phyloP scores from a whole-genome alignment of 2,329 filamentous ascomycete genomes.

The Hypoxylon sp. region DNA sequence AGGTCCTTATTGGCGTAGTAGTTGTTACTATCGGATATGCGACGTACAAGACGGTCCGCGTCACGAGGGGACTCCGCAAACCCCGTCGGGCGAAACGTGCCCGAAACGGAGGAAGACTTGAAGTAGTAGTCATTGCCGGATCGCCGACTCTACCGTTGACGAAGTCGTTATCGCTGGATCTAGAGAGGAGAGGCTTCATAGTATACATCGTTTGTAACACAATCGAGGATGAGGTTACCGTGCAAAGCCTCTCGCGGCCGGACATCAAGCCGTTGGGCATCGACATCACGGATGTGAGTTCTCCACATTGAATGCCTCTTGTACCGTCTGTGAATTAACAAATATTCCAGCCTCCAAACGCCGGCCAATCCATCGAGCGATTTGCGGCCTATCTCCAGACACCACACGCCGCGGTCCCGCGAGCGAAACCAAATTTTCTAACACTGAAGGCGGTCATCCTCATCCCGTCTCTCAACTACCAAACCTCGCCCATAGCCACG shows the following conservation, averaged over 20 bases:
- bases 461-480: conserved; percentile 85
- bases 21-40: conserved; percentile 79
- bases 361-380: conserved; percentile 77
- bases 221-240: conserved; percentile 85
- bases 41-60: conserved; percentile 67
- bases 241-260: conserved; percentile 81
- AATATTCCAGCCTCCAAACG: conserved; percentile 72
- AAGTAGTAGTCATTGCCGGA: conserved; percentile 91
- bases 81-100: conserved; percentile 83
- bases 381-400: conserved; percentile 80
- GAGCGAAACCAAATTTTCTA: conserved; percentile 81
- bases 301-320: not conserved
- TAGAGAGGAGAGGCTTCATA: conserved; percentile 93
- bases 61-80: conserved; percentile 72
- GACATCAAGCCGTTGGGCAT: conserved; percentile 88
- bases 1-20: conserved; percentile 79
- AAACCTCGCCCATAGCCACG: conserved; percentile 86
- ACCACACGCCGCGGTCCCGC: conserved; percentile 82
- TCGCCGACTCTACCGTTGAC: conserved; percentile 88
- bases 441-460: conserved; percentile 85
- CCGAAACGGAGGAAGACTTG: conserved; percentile 85
- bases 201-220: conserved; percentile 91
- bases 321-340: conserved; percentile 31
- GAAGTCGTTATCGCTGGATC: conserved; percentile 84
- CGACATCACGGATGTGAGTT: conserved; percentile 82